Base-by-base conservation (phyloP, 2,329 filamentous ascomycete species). In the Cucurbitaria berberidis region DNA sequence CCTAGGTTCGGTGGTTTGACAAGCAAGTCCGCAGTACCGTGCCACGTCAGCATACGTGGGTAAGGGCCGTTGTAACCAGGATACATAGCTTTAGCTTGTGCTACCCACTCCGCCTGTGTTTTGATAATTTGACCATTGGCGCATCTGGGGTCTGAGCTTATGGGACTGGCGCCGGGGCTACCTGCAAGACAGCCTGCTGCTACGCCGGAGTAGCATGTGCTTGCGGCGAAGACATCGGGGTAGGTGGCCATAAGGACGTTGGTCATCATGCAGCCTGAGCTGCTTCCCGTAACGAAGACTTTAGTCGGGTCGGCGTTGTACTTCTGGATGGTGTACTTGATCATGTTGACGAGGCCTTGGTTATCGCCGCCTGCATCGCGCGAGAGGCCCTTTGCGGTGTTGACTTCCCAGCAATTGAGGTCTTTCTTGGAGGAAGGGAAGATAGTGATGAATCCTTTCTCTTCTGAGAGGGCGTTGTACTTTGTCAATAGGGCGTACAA, bases 391-490 rank as follows among this genome's bases (percentile, higher is more conserved):
- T 74, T 78, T 6, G 74, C 74, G 1, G 79, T 84, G 19, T 82
- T 82, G 15, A 86, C 82, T 50, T 87, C 84, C 84, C 84, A 86
- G 76, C 84, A 87, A 52, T 66, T 69, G 32, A 66, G 80, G 46
- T 74, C 71, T 52, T 81, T 80, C 0, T 80, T 80, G 3, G 80
- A 80, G 45, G 79, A 72, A 0, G 83, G 82, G 68, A 82, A 87
- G 63, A 87, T 82, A 51, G 83, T 78, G 48, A 88, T 84, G 70
- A 83, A 86, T 34, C 83, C 84, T 48, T 84, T 76, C 40, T 75
- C 64, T 53, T 82, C 80, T 5, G 84, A 81, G 10, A 83, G 73
- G 1, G 75, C 69, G 34, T 51, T 55, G 27, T 64, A 59, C 22
- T 55, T 59, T 18, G 66, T 67, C 9, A 53, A 42, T 7, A 29